phyloP scores from a whole-genome alignment of 2,329 filamentous ascomycete genomes.

The Phialophora verrucosa region DNA sequence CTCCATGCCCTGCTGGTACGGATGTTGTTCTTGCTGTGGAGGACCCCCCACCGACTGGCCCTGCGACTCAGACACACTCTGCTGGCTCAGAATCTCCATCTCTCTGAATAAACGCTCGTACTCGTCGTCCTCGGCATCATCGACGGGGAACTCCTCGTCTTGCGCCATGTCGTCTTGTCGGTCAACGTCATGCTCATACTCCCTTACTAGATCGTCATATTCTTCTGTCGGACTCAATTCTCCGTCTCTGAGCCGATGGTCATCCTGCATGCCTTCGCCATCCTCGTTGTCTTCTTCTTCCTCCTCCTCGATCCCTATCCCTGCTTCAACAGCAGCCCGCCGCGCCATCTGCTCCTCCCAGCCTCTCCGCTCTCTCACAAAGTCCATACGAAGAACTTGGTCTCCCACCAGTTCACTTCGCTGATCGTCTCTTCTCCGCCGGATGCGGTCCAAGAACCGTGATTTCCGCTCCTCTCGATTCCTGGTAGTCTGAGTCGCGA shows the following conservation, averaged over 20 bases:
- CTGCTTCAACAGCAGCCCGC: constrained; percentile 23
- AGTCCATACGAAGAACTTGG: constrained; percentile 52
- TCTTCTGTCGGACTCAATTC: constrained; percentile 37
- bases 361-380: constrained; percentile 46
- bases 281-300: constrained; percentile 31
- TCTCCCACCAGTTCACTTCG: constrained; percentile 50
- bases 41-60: too few species aligned
- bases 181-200: constrained; percentile 20
- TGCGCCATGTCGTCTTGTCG: neutral
- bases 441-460: constrained; percentile 51
- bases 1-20: constrained; percentile 7
- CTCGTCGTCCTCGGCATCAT: constrained; percentile 60
- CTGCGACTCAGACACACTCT: constrained; percentile 22
- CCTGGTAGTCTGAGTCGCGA: constrained; percentile 26
- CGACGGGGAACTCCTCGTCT: constrained; percentile 27
- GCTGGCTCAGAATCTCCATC: constrained; percentile 64
- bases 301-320: constrained; percentile 27
- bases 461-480: constrained; percentile 45
- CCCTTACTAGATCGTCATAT: constrained; percentile 26
- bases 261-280: neutral
- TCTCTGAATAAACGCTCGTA: constrained; percentile 70
- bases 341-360: constrained; percentile 46
- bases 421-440: constrained; percentile 45
- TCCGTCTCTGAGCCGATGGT: neutral
- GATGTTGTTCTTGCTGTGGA: neutral